phyloP scores from a whole-genome alignment of 2,329 filamentous ascomycete species.

The Harringtonia aguacate region DNA sequence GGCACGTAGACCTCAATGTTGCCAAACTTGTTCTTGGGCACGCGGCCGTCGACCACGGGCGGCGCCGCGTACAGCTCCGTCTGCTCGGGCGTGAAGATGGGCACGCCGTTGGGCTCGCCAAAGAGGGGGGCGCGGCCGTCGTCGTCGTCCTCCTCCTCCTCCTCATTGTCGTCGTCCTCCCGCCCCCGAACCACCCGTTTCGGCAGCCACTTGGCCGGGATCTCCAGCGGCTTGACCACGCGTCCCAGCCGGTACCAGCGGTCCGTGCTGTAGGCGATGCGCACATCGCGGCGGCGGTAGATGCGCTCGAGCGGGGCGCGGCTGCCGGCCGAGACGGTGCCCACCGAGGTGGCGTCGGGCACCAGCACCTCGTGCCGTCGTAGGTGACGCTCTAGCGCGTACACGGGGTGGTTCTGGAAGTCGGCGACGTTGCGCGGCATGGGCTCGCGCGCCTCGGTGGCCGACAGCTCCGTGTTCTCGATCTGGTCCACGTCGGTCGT shows the following conservation, averaged over 20 bases:
- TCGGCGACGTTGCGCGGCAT: slow-evolving; percentile 82
- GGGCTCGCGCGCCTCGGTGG: slow-evolving; percentile 61
- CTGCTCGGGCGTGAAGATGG: slow-evolving; percentile 51
- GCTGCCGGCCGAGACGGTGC: slow-evolving; percentile 60
- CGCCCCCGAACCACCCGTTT: slow-evolving; percentile 21
- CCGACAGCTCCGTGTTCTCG: slow-evolving; percentile 66
- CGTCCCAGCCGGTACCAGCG: slow-evolving; percentile 87
- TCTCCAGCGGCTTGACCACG: slow-evolving; percentile 66
- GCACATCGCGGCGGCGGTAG: slow-evolving; percentile 73
- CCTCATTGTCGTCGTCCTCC: slow-evolving; percentile 16
- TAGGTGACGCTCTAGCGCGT: slow-evolving; percentile 77
- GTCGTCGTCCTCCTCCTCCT: not conserved
- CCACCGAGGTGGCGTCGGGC: slow-evolving; percentile 57
- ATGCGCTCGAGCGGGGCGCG: slow-evolving; percentile 58
- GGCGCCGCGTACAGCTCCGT: slow-evolving; percentile 67
- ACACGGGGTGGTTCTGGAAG: slow-evolving; percentile 77
- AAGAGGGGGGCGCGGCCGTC: slow-evolving; percentile 3
- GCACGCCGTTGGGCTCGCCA: slow-evolving; percentile 31
- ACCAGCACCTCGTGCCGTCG: slow-evolving; percentile 73
- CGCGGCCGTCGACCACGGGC: slow-evolving; percentile 59
- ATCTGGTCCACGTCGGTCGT: slow-evolving; percentile 65
- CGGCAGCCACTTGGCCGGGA: slow-evolving; percentile 67
- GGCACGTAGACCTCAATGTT: slow-evolving; percentile 92
- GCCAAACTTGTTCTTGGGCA: slow-evolving; percentile 87
- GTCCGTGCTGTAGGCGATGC: slow-evolving; percentile 65